Conservation (phyloP, 2,329 filamentous ascomycete species). For the Colletotrichum graminicola region DNA sequence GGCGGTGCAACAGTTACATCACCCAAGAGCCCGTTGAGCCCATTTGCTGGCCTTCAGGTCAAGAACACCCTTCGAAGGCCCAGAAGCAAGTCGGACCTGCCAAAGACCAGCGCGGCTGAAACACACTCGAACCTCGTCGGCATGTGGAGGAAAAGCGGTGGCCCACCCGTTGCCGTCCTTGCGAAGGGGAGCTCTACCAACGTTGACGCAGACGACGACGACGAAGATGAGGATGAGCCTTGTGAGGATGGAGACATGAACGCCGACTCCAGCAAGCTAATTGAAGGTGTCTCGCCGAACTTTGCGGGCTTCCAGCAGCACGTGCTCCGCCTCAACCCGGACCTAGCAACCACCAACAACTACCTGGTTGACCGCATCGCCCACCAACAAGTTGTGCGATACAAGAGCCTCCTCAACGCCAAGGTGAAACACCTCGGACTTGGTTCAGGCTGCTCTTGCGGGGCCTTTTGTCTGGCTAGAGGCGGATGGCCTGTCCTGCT, state of each 20-base stretch:
- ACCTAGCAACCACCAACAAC: slow-evolving; percentile 65
- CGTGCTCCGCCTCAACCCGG: slow-evolving; percentile 79
- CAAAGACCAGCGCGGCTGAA: slow-evolving; percentile 52
- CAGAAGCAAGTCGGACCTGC: slow-evolving; percentile 67
- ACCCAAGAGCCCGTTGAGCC: slow-evolving; percentile 65
- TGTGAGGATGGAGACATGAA: slow-evolving; percentile 71
- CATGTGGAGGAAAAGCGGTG: slow-evolving; percentile 66
- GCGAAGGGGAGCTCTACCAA: slow-evolving; percentile 49
- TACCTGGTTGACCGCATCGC: slow-evolving; percentile 85
- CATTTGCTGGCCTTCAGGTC: slow-evolving; percentile 59
- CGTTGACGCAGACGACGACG: slow-evolving; percentile 59
- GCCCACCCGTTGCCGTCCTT: slow-evolving; percentile 65
- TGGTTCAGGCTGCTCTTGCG: slow-evolving; percentile 72
- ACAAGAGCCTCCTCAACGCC: slow-evolving; percentile 79
- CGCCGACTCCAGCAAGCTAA: slow-evolving; percentile 71
- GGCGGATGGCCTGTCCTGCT: slow-evolving; percentile 75
- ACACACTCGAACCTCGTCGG: slow-evolving; percentile 57
- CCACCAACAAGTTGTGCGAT: slow-evolving; percentile 82
- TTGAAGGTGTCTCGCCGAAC: slow-evolving; percentile 78
- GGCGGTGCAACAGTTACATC: slow-evolving; percentile 66
- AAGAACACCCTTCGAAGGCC: slow-evolving; percentile 65
- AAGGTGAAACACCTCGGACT: slow-evolving; percentile 77
- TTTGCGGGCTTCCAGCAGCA: slow-evolving; percentile 82
- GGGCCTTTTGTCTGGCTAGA: slow-evolving; percentile 71
- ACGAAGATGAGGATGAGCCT: slow-evolving; percentile 70